A percentile compares a stretch with the other conserved stretches of the same genome.
Conservation (phyloP, 495 filamentous ascomycete genomes). For the Penicillium simplicissimum region DNA sequence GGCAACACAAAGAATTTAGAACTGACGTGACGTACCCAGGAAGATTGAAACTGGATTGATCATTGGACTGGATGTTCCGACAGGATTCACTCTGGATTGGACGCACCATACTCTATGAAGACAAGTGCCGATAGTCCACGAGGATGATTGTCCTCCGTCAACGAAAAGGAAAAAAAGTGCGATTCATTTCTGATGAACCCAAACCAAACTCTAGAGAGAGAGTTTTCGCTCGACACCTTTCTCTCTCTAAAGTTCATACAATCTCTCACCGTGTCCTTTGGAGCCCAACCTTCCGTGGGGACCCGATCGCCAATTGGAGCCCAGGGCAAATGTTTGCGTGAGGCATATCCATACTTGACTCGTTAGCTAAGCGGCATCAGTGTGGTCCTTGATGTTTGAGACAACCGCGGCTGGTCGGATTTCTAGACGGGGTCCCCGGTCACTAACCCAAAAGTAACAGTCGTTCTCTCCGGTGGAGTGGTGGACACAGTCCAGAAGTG, state of each 20-base stretch:
- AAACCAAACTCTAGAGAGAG: neutral
- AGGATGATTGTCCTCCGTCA: neutral
- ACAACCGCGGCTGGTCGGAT: conserved; percentile 10
- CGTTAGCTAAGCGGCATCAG: neutral
- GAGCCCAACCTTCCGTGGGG: conserved; percentile 9
- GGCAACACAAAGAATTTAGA: neutral
- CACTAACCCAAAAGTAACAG: neutral
- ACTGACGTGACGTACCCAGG: neutral
- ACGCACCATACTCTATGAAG: neutral
- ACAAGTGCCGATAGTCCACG: neutral
- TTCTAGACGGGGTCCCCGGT: conserved; percentile 5
- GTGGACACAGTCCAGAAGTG: conserved; percentile 12
- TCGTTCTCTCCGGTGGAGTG: neutral
- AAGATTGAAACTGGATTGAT: neutral
- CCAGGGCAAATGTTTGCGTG: conserved; percentile 13
- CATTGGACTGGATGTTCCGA: neutral
- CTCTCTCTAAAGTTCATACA: too few relatives aligned
- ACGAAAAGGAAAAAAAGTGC: neutral
- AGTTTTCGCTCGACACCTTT: neutral
- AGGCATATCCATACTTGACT: neutral
- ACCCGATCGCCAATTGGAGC: conserved; percentile 1
- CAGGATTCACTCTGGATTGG: conserved; percentile 4
- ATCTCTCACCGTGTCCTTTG: neutral
- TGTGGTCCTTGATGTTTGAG: neutral
- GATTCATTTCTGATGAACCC: neutral